phyloP scores from a whole-genome alignment of 139 green algal species.

The Nannochloris sp. region DNA sequence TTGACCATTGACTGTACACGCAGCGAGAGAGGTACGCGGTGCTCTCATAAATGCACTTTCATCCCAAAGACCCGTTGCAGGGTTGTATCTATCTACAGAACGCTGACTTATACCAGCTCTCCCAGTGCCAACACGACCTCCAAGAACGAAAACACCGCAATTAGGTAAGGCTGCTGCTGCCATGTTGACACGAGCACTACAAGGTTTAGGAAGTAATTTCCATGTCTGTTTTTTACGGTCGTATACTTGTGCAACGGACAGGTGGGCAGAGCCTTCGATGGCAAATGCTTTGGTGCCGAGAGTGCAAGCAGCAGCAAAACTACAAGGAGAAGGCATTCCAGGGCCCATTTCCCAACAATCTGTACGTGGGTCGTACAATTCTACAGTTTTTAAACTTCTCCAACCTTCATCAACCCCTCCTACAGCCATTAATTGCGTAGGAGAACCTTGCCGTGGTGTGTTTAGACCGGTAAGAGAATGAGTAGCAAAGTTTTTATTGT shows the following conservation, averaged over 20 bases:
- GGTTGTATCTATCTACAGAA: constrained; percentile 24
- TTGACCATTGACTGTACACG: constrained; percentile 1
- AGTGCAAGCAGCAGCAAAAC: constrained; percentile 14
- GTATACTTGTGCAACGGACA: constrained; percentile 9
- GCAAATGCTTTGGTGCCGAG: neutral
- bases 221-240: constrained; percentile 1
- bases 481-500: too few relatives aligned
- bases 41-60: constrained; percentile 14
- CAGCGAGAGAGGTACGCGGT: constrained; percentile 23
- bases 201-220: neutral
- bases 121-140: constrained; percentile 17
- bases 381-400: constrained; percentile 22
- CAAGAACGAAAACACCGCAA: constrained; percentile 11
- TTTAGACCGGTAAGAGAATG: neutral
- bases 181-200: constrained; percentile 18
- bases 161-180: constrained; percentile 4
- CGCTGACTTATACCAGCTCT: constrained; percentile 14
- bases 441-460: neutral
- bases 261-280: constrained; percentile 11
- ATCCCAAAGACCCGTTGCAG: constrained; percentile 17
- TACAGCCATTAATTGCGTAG: constrained; percentile 7
- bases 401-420: constrained; percentile 24
- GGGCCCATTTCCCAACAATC: constrained; percentile 43
- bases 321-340: constrained; percentile 15
- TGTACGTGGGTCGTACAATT: constrained; percentile 41